Evolutionary conservation across 2,329 filamentous ascomycete genomes (phyloP), one percentile per base, ranked within the genome.

Genomic region (Colletotrichum phormii): DNA sequence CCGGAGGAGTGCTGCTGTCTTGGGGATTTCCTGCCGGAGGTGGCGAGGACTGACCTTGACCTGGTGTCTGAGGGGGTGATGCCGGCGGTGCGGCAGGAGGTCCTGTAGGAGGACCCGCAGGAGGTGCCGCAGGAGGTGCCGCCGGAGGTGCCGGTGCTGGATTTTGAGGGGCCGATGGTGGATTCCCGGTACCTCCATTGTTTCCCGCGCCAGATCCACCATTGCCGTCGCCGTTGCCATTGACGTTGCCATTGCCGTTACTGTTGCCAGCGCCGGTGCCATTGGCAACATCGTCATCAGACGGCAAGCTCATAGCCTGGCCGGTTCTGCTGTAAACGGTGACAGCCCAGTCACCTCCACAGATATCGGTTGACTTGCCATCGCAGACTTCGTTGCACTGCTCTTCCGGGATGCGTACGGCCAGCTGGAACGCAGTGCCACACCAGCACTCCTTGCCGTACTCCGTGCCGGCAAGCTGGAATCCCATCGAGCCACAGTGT

Each of bases 361-460:
- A 75, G 29, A 74, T 58, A 9, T 75, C 74, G 18, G 57, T 61
- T 13, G 72, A 29, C 3, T 49, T 26, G 18, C 72, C 74, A 12
- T 75, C 74, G 49, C 74, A 75, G 1, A 57, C 53, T 29, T 51
- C 65, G 64, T 64, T 59, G 64, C 74, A 75, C 33, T 67, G 51
- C 11, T 69, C 53, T 15, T 71, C 46, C 9, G 74, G 68, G 18
- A 75, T 59, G 4, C 72, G 72, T 22, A 55, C 53, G 12, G 74
- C 74, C 24, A 69, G 26, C 22, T 74, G 67, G 64, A 75, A 75
- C 6, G 63, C 62, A 55, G 75, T 75, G 42, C 83, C 85, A 74
- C 87, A 91, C 81, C 85, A 90, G 77, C 89, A 90, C 75, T 90
- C 85, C 24, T 79, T 78, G 8, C 80, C 81, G 73, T 85, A 86